Conservation (phyloP, 2,329 filamentous ascomycete species). For the Xylaria polymorpha region DNA sequence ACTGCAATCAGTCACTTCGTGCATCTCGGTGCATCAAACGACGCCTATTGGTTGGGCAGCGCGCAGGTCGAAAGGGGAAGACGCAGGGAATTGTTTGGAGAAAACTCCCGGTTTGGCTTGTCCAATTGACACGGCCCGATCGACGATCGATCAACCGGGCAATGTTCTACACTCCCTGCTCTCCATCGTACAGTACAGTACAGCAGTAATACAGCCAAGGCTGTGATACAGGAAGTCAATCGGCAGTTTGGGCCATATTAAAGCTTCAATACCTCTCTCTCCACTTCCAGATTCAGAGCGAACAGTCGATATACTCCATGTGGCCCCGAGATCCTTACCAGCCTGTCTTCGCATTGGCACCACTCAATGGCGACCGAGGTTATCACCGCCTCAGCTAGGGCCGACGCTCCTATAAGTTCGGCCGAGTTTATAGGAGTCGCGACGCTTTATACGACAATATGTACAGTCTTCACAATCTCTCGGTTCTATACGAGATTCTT, state of each 20-base stretch:
- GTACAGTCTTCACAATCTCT: slow-evolving; percentile 37
- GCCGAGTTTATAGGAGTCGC: slow-evolving; percentile 34
- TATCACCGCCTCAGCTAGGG: slow-evolving; percentile 38
- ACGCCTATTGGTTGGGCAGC: slow-evolving; percentile 5
- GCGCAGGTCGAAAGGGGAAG: slow-evolving; percentile 3
- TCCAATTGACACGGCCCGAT: not conserved
- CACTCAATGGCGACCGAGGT: slow-evolving; percentile 23
- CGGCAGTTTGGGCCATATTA: slow-evolving; percentile 9
- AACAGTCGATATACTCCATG: slow-evolving; percentile 9
- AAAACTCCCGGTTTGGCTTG: not conserved
- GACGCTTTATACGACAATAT: slow-evolving; percentile 48
- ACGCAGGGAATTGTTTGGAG: slow-evolving; percentile 6
- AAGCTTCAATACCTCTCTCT: not conserved
- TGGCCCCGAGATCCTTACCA: not conserved
- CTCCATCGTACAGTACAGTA: not conserved
- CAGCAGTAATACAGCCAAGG: not conserved
- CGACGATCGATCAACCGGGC: slow-evolving; percentile 5
- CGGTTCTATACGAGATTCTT: slow-evolving; percentile 41
- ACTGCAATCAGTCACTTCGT: not conserved
- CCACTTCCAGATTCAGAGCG: slow-evolving; percentile 1
- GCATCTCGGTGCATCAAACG: not conserved
- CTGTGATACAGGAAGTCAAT: not conserved
- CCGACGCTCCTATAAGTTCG: slow-evolving; percentile 32
- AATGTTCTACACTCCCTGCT: not conserved
- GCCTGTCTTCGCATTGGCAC: not conserved